A percentile compares a stretch with the other conserved stretches of the same genome.
phyloP scores from a whole-genome alignment of 1,139 yeast species.

The Yamadazyma aaseri region DNA sequence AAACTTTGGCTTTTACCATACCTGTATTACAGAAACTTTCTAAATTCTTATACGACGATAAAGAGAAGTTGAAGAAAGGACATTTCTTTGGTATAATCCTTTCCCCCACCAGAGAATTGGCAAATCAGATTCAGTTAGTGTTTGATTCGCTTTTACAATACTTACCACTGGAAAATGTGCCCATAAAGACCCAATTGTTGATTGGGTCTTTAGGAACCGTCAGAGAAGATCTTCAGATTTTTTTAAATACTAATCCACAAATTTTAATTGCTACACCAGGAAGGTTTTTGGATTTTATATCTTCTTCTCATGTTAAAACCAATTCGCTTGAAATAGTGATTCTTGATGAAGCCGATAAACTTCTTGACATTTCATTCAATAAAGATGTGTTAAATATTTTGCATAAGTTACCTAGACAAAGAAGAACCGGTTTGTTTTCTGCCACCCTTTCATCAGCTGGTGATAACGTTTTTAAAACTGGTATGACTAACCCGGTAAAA shows the following conservation, averaged over 20 bases:
- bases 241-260: constrained; percentile 57
- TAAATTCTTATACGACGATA: constrained; percentile 24
- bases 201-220: constrained; percentile 77
- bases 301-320: constrained; percentile 49
- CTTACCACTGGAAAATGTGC: constrained; percentile 48
- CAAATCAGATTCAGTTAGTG: constrained; percentile 76
- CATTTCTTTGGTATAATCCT: constrained; percentile 71
- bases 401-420: constrained; percentile 75
- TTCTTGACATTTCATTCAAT: constrained; percentile 77
- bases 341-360: constrained; percentile 90
- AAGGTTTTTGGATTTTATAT: constrained; percentile 71
- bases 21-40: constrained; percentile 74
- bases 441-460: constrained; percentile 89
- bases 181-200: constrained; percentile 64
- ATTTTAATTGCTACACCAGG: constrained; percentile 94
- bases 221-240: constrained; percentile 69
- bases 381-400: constrained; percentile 67
- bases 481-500: constrained; percentile 87
- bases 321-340: constrained; percentile 69
- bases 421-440: constrained; percentile 89
- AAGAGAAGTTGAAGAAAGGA: constrained; percentile 49
- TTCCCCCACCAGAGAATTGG: constrained; percentile 92
- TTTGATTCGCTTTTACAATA: constrained; percentile 57
- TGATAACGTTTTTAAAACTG: constrained; percentile 64
- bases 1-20: constrained; percentile 81